A percentile compares a stretch with the other conserved stretches of the same genome.
Conservation (phyloP, 2,329 filamentous ascomycete species). For the Neonectria faginata region DNA sequence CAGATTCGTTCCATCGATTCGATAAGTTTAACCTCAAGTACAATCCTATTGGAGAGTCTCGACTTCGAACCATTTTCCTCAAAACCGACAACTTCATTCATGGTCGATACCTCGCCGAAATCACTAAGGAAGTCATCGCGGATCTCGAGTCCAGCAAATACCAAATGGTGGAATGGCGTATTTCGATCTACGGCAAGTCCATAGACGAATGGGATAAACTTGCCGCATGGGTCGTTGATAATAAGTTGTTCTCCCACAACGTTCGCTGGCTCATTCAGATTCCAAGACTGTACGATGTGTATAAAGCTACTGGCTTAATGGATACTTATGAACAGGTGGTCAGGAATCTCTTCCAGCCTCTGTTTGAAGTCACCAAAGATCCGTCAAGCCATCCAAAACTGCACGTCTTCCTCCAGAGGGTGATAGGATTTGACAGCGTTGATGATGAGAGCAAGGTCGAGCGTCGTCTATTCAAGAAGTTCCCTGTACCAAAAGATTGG, state of each 20-base stretch:
- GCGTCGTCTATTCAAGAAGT: constrained; percentile 93
- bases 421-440: constrained; percentile 97
- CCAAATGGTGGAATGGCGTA: constrained; percentile 99
- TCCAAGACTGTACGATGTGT: constrained; percentile 93
- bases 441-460: constrained; percentile 99
- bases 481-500: constrained; percentile 90
- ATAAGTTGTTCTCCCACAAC: constrained; percentile 97
- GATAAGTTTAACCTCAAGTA: constrained; percentile 99
- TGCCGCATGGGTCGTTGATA: constrained; percentile 96
- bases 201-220: constrained; percentile 98
- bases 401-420: constrained; percentile 92
- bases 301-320: constrained; percentile 90
- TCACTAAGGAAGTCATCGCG: constrained; percentile 96
- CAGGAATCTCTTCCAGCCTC: constrained; percentile 89
- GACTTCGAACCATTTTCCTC: constrained; percentile 95
- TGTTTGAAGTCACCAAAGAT: constrained; percentile 94
- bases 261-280: constrained; percentile 97
- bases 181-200: constrained; percentile 94
- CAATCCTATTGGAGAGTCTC: constrained; percentile 95
- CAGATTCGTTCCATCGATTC: constrained; percentile 97
- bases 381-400: constrained; percentile 90
- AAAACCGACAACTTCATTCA: constrained; percentile 99
- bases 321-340: constrained; percentile 91
- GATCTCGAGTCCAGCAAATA: constrained; percentile 99
- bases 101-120: constrained; percentile 94